Evolutionary conservation across 306 rosid species (phyloP), one percentile per base, ranked within the genome.

Genomic region (Hippophae gyantsensis): DNA sequence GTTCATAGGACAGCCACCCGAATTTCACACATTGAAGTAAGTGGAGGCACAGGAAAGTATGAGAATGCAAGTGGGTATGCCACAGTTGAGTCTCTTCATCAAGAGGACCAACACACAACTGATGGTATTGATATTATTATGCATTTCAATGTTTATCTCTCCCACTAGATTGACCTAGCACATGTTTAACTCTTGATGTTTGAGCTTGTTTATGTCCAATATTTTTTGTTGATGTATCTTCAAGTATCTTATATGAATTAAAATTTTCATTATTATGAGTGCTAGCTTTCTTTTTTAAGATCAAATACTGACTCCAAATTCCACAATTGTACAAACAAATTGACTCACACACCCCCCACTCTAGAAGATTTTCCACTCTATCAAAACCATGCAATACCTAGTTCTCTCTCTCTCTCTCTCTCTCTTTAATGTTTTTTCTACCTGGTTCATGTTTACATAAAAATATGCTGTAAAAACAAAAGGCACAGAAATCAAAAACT

Each of bases 11-110:
- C 84, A 0, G 96, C 77, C 0, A 73, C 88, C 3, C 74, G 65
- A 1, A 75, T 73, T 13, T 87, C 98, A 7, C 82, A 80, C 66
- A 52, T 92, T 9, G 80, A 93, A 0, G 90, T 87, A 75, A 79
- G 85, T 43, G 93, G 95, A 7, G 96, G 98, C 18, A 85, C 89
- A 0, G 96, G 95, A 2, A 86, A 81, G 80, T 86, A 78, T 43
- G 95, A 82, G 80, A 82, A 82, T 70, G 93, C 86, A 0, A 74
- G 65, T 54, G 97, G 97, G 23, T 84, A 84, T 60, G 87, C 84
- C 10, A 59, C 72, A 27, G 69, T 89, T 40, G 93, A 86, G 70
- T 84, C 85, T 7, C 89, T 86, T 48, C 82, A 60, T 2, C 73
- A 60, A 66, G 87, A 70, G 56, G 84, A 84, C 41, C 87, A 83